Base-by-base conservation (phyloP, 768 basidiomycete genomes). In the Trametes elegans region DNA sequence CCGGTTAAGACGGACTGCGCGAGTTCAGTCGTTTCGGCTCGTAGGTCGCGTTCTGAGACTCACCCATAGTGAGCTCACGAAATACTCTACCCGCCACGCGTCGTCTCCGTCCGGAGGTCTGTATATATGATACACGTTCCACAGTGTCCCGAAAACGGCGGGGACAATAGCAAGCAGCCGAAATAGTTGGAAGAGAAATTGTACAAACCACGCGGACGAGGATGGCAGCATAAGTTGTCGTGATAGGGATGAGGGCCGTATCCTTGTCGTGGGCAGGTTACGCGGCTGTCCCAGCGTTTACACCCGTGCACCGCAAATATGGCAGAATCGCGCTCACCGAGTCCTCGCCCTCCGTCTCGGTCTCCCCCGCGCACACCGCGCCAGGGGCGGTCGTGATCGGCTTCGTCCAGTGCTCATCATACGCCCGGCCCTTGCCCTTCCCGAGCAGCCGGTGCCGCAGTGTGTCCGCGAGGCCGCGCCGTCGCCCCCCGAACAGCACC, bases 1-100 rank as follows among this genome's bases (percentile, higher is more conserved):
- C 89, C 95, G 13, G 94, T 96, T 6, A 94, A 75, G 21, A 91
- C 71, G 1, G 90, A 81, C 92, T 93, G 59, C 18, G n/a, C n/a
- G 7, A 3, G 24, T n/a, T n/a, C n/a, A n/a, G n/a, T n/a, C n/a
- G 32, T 40, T 16, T 46, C 49, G 32, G n/a, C 43, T 23, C n/a
- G 36, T 7, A 13, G 49, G 28, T 11, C 19, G 7, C 8, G 9
- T 3, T 7, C 5, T 31, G 24, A 7, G 42, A 63, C 79, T 18
- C 63, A 88, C 89, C 90, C 90, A 92, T 26, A 91, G 71, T 9
- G 81, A 78, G 34, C 87, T 81, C 24, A 90, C 72, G 47, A 82
- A 69, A 67, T 80, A 89, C 62, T 92, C 89, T 18, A 83, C 70
- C 35, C 82, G 74, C 61, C 79, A 76, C 18, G 45, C 53, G 13